These are phyloP conservation scores for Neoscytalidium dimidiatum DNA, from an alignment of 2,329 filamentous ascomycete species.

Conservation along the genomic window DNA sequence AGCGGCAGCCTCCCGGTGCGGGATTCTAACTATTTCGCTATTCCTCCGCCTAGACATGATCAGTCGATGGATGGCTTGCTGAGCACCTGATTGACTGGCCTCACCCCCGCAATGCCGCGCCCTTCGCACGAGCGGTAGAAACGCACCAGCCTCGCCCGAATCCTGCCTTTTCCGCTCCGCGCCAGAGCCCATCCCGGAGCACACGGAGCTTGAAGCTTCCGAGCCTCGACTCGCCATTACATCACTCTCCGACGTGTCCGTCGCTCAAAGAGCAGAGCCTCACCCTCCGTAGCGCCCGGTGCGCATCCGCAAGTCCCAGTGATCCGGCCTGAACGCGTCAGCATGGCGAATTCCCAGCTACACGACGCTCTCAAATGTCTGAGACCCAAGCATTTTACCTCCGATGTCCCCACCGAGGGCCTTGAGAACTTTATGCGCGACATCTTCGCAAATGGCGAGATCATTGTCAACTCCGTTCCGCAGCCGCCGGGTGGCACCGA, in stretches of 20 bases:
- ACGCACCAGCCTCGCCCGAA: not conserved
- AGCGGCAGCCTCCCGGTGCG: not conserved
- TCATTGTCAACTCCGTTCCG: conserved; percentile 77
- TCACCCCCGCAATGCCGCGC: not conserved
- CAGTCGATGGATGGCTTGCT: not conserved
- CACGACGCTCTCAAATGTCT: conserved; percentile 49
- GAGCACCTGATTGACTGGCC: not conserved
- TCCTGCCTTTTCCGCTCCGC: conserved; percentile 3
- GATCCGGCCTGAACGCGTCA: not conserved
- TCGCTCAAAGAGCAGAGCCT: not conserved
- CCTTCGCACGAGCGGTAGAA: conserved; percentile 9
- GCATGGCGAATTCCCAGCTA: conserved; percentile 28
- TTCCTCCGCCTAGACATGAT: not conserved
- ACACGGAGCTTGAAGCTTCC: conserved; percentile 11
- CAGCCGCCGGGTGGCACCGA: conserved; percentile 50
- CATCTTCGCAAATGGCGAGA: conserved; percentile 59
- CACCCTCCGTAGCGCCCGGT: not conserved
- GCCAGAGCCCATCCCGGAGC: not conserved
- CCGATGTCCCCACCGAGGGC: conserved; percentile 45
- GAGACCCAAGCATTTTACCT: conserved; percentile 43
- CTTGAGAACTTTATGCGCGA: conserved; percentile 43
- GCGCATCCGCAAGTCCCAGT: not conserved
- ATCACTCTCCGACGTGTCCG: not conserved
- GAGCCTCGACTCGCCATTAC: conserved; percentile 1
- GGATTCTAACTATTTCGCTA: not conserved